Base-by-base conservation (phyloP, 2,329 filamentous ascomycete species). In the Apiospora arundinis region DNA sequence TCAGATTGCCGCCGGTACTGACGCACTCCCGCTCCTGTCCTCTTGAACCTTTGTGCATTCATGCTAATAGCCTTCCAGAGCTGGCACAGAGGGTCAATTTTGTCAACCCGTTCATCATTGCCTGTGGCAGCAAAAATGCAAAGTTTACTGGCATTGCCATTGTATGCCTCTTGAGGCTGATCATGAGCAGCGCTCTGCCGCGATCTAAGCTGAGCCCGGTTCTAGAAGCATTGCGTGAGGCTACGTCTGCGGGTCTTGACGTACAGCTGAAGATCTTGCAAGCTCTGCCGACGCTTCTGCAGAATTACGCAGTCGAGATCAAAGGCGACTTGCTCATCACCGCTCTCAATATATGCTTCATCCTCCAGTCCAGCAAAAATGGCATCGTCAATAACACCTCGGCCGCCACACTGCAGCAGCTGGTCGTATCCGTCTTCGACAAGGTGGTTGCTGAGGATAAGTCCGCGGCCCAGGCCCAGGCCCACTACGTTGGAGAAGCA, bases 191-290 rank as follows among this genome's bases (percentile, higher is more conserved):
- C 76, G 95, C 93, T 9, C 85, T 99, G 56, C 93, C 96, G 0
- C 89, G 91, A 74, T 90, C 92, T 70, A 92, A 94, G 75, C 85
- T 99, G 70, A 92, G 92, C 79, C 95, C 97, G 80, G 92, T 97
- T 18, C 87, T 99, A 3, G 93, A 97, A 78, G 95, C 95, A 9
- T 87, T 99, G 75, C 92, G 92, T 79, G 93, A 97, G 80, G 95
- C 93, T 67, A 92, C 93, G 75, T 95, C 86, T 81, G 92, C 94
- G 79, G 86, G 90, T 18, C 83, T 97, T 72, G 96, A 99, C 83
- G 93, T 98, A 2, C 96, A 99, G 79, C 89, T 99, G 75, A 98
- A 98, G 82, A 96, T 98, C 69, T 85, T 99, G 18, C 96, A 99
- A 81, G 94, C 95, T 0, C 83, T 99, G 21, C 96, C 96, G 4